These are phyloP conservation scores for Exutisphaerella laricina DNA, from an alignment of 2,329 filamentous ascomycete species.

Conservation along the genomic window DNA sequence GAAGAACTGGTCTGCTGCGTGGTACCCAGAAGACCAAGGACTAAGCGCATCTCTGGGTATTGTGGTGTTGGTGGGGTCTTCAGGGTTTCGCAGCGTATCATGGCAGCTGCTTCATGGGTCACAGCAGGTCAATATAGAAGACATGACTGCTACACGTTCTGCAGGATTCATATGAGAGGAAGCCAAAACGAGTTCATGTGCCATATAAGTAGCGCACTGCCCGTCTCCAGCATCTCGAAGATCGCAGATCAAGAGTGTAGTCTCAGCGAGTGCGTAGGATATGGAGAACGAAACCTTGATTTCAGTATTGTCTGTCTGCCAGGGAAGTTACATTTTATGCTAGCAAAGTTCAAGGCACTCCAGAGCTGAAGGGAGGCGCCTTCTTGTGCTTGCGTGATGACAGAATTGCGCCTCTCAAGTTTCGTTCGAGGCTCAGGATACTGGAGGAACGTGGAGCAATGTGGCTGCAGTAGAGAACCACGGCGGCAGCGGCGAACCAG, in stretches of 20 bases:
- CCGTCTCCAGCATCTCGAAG: slow-evolving; percentile 4
- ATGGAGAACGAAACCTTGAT: not conserved
- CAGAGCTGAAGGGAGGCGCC: too few relatives aligned
- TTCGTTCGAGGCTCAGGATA: not conserved
- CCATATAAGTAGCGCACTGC: slow-evolving; percentile 4
- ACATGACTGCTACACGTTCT: slow-evolving; percentile 19
- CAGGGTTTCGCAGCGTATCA: slow-evolving; percentile 23
- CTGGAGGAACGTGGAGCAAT: too few relatives aligned
- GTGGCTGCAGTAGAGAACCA: not conserved
- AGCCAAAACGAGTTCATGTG: slow-evolving; percentile 25
- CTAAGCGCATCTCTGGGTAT: slow-evolving; percentile 29
- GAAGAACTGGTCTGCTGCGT: slow-evolving; percentile 98
- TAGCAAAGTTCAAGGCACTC: too few relatives aligned
- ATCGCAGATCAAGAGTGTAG: not conserved
- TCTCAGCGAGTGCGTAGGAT: slow-evolving; percentile 2
- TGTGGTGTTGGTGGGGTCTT: slow-evolving; percentile 30
- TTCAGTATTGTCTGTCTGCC: too few relatives aligned
- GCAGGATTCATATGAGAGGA: slow-evolving; percentile 17
- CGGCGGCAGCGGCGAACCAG: slow-evolving; percentile 5
- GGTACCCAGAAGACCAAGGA: slow-evolving; percentile 99
- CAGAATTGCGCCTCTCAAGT: not conserved
- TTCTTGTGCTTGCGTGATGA: not conserved
- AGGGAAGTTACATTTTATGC: too few relatives aligned
- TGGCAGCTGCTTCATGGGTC: slow-evolving; percentile 21
- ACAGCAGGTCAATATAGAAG: slow-evolving; percentile 22